phyloP scores from a whole-genome alignment of 805 yeast species.

The Pichia ethanolica region DNA sequence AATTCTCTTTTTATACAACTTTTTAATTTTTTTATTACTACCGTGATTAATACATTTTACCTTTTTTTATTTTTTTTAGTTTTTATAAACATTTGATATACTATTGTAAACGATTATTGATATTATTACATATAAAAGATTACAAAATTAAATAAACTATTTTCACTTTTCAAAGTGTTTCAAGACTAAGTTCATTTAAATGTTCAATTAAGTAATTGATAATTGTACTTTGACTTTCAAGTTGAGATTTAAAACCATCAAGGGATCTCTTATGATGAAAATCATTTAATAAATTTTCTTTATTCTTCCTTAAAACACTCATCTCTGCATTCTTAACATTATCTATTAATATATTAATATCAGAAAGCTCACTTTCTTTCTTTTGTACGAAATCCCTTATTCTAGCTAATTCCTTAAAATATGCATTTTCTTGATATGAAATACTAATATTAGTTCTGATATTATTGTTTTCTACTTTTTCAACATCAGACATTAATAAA shows the following conservation, averaged over 20 bases:
- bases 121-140: no score
- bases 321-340: constrained; percentile 16
- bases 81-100: no score
- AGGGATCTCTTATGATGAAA: constrained; percentile 8
- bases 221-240: constrained; percentile 12
- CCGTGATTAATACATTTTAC: no score
- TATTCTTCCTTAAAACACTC: constrained; percentile 4
- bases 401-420: constrained; percentile 19
- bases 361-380: constrained; percentile 15
- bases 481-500: constrained; percentile 12
- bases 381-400: constrained; percentile 11
- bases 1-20: no score
- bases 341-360: constrained; percentile 9
- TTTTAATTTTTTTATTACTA: no score
- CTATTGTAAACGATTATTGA: no score
- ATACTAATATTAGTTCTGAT: constrained; percentile 9
- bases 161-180: no score
- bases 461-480: constrained; percentile 5
- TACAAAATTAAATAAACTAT: neutral
- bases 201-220: constrained; percentile 9
- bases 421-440: constrained; percentile 21
- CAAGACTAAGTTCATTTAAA: constrained; percentile 4
- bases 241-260: constrained; percentile 13
- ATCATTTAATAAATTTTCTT: constrained; percentile 3
- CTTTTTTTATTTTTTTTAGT: no score